Evolutionary conservation across 176 grass and related monocot genomes (phyloP).

Genomic region (Neostapfia colusana): DNA sequence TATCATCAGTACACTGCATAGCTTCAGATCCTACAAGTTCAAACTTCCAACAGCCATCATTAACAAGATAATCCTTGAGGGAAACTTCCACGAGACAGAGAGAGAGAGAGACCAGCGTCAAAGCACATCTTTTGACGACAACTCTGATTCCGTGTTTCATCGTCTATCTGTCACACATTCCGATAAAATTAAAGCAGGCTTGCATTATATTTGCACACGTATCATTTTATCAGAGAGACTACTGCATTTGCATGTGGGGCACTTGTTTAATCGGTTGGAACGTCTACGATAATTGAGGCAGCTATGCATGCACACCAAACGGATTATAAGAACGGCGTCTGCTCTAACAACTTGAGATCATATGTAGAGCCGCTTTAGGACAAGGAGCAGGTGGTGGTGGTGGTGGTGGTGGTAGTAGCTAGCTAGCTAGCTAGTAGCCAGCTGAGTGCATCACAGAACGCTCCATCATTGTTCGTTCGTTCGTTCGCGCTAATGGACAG

Average conservation of each 20-base stretch:
- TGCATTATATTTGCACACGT: not conserved
- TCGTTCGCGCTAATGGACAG: not conserved
- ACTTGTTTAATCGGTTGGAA: slow-evolving; percentile 26
- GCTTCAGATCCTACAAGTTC: not conserved
- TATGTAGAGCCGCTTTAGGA: not conserved
- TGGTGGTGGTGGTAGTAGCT: not conserved
- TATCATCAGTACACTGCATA: not conserved
- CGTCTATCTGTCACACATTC: slow-evolving; percentile 26
- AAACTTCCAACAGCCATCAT: not conserved
- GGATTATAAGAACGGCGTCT: not conserved
- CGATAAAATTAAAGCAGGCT: no score
- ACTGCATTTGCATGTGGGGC: not conserved
- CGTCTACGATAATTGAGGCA: slow-evolving; percentile 19
- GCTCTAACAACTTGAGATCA: slow-evolving; percentile 20
- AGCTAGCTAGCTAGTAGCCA: not conserved
- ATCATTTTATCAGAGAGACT: no score
- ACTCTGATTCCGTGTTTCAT: not conserved
- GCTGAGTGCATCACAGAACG: not conserved
- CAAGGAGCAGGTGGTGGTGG: slow-evolving; percentile 1
- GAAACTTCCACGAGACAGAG: not conserved
- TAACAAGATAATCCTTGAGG: slow-evolving; percentile 26
- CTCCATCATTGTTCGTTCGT: not conserved
- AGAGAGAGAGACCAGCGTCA: slow-evolving; percentile 14
- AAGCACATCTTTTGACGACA: slow-evolving; percentile 35
- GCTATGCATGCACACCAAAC: slow-evolving; percentile 8